These are phyloP conservation scores for Candida smagusa DNA, from an alignment of 1,139 yeast species.

Conservation along the genomic window DNA sequence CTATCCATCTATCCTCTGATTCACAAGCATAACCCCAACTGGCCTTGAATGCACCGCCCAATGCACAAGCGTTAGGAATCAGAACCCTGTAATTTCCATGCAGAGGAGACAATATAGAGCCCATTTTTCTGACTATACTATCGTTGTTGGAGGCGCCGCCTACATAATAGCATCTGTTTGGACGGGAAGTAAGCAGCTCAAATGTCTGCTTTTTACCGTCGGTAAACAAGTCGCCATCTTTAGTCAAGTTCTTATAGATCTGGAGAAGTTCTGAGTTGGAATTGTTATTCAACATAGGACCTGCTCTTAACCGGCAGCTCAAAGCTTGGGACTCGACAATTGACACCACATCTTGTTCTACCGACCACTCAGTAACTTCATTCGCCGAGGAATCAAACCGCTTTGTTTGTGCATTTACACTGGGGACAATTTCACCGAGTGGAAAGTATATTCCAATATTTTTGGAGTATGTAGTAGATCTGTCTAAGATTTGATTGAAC, in stretches of 20 bases:
- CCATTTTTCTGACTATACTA: constrained; percentile 65
- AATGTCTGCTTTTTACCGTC: constrained; percentile 48
- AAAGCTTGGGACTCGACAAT: constrained; percentile 86
- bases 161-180: constrained; percentile 72
- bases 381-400: constrained; percentile 28
- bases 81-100: constrained; percentile 71
- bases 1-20: constrained; percentile 33
- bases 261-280: constrained; percentile 9
- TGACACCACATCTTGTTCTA: constrained; percentile 67
- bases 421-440: constrained; percentile 85
- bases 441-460: constrained; percentile 83
- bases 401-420: constrained; percentile 58
- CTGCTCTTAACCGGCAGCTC: constrained; percentile 75
- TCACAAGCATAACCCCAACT: constrained; percentile 59
- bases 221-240: constrained; percentile 42
- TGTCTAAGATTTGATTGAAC: constrained; percentile 57
- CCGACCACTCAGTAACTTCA: constrained; percentile 30
- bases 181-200: constrained; percentile 49
- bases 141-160: constrained; percentile 83
- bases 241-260: constrained; percentile 22
- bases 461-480: constrained; percentile 31
- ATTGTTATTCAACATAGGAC: constrained; percentile 54
- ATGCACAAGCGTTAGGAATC: constrained; percentile 86
- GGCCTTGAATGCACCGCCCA: constrained; percentile 92
- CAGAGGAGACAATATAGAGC: constrained; percentile 62